These are phyloP conservation scores for Rhipidocladum racemiflorum DNA, from an alignment of 176 grass and related monocot species.

Conservation along the genomic window DNA sequence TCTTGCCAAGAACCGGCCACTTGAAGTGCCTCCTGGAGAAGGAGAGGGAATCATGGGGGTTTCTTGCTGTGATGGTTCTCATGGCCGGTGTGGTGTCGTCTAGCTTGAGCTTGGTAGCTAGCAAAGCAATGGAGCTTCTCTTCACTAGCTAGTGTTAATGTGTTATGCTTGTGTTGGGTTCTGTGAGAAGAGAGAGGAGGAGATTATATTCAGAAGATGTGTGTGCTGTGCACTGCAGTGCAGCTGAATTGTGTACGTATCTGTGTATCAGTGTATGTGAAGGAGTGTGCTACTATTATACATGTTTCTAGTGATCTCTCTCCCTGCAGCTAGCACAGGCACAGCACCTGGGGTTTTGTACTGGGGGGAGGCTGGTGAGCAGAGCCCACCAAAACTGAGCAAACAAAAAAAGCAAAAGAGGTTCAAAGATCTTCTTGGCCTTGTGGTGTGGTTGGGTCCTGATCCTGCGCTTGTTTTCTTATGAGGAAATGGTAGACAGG, in stretches of 20 bases:
- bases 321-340: background rate
- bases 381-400: no score
- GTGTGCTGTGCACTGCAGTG: background rate
- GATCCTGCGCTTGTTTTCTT: slow-evolving; percentile 14
- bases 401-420: slow-evolving; percentile 20
- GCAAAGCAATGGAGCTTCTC: slow-evolving; percentile 18
- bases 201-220: slow-evolving; percentile 22
- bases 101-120: background rate
- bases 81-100: slow-evolving; percentile 34
- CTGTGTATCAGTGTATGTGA: background rate
- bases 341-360: slow-evolving; percentile 33
- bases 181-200: slow-evolving; percentile 8
- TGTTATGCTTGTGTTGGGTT: slow-evolving; percentile 15
- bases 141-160: background rate
- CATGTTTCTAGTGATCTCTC: slow-evolving; percentile 1
- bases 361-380: no score
- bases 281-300: background rate
- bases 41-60: slow-evolving; percentile 67
- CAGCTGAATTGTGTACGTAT: background rate
- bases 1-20: slow-evolving; percentile 75
- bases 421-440: background rate
- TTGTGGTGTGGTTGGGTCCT: slow-evolving; percentile 9
- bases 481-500: slow-evolving; percentile 30
- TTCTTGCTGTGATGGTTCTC: slow-evolving; percentile 79
- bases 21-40: slow-evolving; percentile 94